Evolutionary conservation across 2,329 filamentous ascomycete species (phyloP), one percentile per base, ranked within the genome.

Genomic region (Hypoxylon sp.): DNA sequence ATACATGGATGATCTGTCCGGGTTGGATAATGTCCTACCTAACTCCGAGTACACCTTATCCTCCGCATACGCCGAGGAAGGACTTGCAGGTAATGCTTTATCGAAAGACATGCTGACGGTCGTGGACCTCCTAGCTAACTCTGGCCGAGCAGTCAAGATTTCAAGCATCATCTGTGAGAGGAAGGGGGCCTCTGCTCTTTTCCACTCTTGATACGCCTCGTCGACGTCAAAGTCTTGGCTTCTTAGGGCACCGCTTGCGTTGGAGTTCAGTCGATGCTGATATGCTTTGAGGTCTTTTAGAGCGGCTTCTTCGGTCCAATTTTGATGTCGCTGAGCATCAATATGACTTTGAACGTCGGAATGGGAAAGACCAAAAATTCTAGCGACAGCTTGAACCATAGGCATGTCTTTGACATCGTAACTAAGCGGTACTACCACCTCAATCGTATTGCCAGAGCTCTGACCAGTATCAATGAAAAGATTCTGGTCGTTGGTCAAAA

Each of bases 391-490:
- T 77, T 96, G 91, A 27, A 97, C 96, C 80, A 97, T 87, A 37
- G 90, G 90, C 96, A 99, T 99, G 76, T 99, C 96, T 79, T 96
- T 97, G 76, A 98, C 91, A 78, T 97, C 93, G 78, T 97, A 93
- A 75, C 89, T 96, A 62, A 96, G 82, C 9, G 95, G 94, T 2
- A 94, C 88, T 61, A 92, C 85, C 21, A 95, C 91, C 78, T 97
- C 95, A 68, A 96, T 85, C 7, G 90, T 91, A 50, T 87, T 87
- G 34, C 88, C 83, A 48, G 84, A 83, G 57, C 86, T 84, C 73
- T 87, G 85, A 50, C 84, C 84, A 51, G 85, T 84, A 70, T 86
- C 85, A 16, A 90, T 84, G 48, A 89, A 88, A 54, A 99, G 84
- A 76, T 98, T 94, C 78, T 97, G 93, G 74, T 98, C 95, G 78